Evolutionary conservation across 306 rosid species (phyloP), one percentile per base, ranked within the genome.

Genomic region (Potentilla sterilis): DNA sequence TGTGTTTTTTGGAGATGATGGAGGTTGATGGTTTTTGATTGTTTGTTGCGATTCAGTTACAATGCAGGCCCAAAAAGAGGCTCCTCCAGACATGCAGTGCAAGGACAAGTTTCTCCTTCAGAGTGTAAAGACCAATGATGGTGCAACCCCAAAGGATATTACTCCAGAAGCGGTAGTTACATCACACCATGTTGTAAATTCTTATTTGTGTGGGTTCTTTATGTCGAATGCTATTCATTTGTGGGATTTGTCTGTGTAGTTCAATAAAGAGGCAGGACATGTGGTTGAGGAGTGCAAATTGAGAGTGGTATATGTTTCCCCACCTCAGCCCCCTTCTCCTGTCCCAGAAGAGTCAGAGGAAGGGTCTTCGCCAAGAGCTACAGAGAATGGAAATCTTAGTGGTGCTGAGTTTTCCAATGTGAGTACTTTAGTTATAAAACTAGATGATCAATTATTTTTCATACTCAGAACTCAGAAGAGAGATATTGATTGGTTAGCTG

Each of bases 91-190:
- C 70, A 81, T 91, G 97, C 93, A 88, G 80, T 93, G 98, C 89
- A 91, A 84, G 89, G 98, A 93, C 78, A 93, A 93, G 85, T 93
- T 93, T 85, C 97, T 93, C 44, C 93, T 93, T 75, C 98, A 93
- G 83, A 93, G 98, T 67, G 97, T 87, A 38, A 89, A 80, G 81
- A 70, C 78, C 40, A 41, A 52, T 14, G 90, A 91, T 69, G 91
- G 91, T 52, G 77, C 76, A 24, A 51, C 77, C 24, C 5, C 89
- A 3, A 91, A 86, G 86, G 98, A 91, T 54, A 82, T 93, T 59
- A 89, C 82, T 67, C 79, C 98, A 1, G 98, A 93, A 87, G 90
- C 89, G 98, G 98, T 93, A 88, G 64, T 19, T 69, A 62, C 84
- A 55, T 68, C 73, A 48, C 51, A 49, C 35, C 49, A 40, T 67